Conservation (phyloP, 306 rosid genomes). For the Alnus glutinosa region DNA sequence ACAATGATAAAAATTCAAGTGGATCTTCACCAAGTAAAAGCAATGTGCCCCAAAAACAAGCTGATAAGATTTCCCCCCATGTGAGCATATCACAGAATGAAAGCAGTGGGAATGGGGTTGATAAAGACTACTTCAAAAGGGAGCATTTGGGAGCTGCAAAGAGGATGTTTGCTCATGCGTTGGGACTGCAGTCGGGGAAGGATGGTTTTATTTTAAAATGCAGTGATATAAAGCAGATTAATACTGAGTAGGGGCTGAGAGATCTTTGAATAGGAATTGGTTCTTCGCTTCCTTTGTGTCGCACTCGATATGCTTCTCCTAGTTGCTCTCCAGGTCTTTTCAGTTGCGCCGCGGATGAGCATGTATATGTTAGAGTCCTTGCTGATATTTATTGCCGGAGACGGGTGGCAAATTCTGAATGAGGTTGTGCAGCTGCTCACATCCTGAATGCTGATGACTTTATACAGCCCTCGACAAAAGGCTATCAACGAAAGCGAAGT, state of each 20-base stretch:
- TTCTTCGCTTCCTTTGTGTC: constrained; percentile 13
- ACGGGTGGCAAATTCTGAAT: constrained; percentile 17
- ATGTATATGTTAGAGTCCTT: constrained; percentile 13
- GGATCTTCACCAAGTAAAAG: constrained; percentile 35
- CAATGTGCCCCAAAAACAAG: constrained; percentile 37
- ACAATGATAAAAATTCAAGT: constrained; percentile 24
- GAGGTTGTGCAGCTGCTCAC: constrained; percentile 25
- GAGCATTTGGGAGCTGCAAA: constrained; percentile 94
- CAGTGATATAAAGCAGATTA: constrained; percentile 44
- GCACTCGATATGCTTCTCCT: constrained; percentile 16
- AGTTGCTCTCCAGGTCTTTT: constrained; percentile 24
- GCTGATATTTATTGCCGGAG: constrained; percentile 15
- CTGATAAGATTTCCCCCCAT: constrained; percentile 31
- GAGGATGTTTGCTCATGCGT: constrained; percentile 93
- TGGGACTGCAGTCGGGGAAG: constrained; percentile 72
- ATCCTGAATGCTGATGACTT: constrained; percentile 27
- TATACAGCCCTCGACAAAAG: constrained; percentile 4
- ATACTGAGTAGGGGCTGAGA: constrained; percentile 28
- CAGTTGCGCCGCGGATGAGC: constrained; percentile 17
- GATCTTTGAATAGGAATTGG: constrained; percentile 19
- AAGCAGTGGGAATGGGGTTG: constrained; percentile 44
- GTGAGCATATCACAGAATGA: constrained; percentile 29
- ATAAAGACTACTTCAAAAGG: constrained; percentile 57
- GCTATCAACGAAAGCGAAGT: not conserved
- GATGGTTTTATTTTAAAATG: constrained; percentile 48